Percentiles rank a stretch among this genome's conserved stretches.
phyloP scores from a whole-genome alignment of 2,329 filamentous ascomycete genomes.

The Plectosphaerella sp. region DNA sequence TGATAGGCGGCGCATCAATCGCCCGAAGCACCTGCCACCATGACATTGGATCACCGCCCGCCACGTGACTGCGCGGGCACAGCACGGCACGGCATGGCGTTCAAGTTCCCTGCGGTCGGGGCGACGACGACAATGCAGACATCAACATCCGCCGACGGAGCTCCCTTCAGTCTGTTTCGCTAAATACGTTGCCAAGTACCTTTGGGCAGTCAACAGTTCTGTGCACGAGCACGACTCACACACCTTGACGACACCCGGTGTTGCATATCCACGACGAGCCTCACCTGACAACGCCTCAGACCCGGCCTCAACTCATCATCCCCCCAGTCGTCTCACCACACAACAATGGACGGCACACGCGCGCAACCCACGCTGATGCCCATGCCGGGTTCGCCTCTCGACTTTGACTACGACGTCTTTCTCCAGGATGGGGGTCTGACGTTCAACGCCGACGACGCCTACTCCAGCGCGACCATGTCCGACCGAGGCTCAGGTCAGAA shows the following conservation, averaged over 20 bases:
- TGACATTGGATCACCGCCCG: constrained; percentile 1
- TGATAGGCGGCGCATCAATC: constrained; percentile 1
- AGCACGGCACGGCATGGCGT: background rate
- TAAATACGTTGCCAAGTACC: too few species aligned
- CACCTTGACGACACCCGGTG: too few species aligned
- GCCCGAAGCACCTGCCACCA: background rate
- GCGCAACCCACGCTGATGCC: constrained; percentile 15
- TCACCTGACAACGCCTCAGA: too few species aligned
- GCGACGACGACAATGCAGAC: too few species aligned
- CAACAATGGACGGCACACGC: constrained; percentile 1
- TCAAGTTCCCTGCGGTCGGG: too few species aligned
- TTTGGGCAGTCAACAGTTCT: too few species aligned
- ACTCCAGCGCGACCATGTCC: constrained; percentile 17
- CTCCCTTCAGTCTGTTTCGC: background rate
- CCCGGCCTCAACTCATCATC: background rate
- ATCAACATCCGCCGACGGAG: background rate
- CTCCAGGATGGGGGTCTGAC: constrained; percentile 23
- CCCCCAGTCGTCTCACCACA: too few species aligned
- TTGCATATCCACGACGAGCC: too few species aligned
- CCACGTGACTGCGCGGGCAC: constrained; percentile 2
- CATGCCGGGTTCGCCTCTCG: constrained; percentile 20
- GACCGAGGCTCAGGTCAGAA: constrained; percentile 15
- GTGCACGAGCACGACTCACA: too few species aligned
- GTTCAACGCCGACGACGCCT: constrained; percentile 16
- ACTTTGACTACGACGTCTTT: constrained; percentile 35